A percentile compares a stretch with the other conserved stretches of the same genome.
These are phyloP conservation scores for Diaporthe citriasiana DNA, from an alignment of 2,329 filamentous ascomycete genomes.

Conservation along the genomic window DNA sequence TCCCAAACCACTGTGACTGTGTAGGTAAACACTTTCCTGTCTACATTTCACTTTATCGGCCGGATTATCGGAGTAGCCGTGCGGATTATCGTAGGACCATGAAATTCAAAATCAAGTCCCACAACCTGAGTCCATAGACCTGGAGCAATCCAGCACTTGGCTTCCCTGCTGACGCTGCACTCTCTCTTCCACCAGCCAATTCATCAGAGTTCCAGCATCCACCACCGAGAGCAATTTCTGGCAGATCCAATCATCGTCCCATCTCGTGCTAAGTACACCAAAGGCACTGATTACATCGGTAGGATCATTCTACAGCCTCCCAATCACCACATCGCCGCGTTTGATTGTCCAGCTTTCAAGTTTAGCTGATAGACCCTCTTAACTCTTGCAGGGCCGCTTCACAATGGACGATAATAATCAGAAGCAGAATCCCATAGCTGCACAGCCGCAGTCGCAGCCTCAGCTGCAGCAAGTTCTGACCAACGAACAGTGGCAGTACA, in stretches of 20 bases:
- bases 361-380: background rate
- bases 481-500: background rate
- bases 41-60: background rate
- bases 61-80: background rate
- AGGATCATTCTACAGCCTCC: background rate
- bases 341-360: fast-evolving
- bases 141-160: background rate
- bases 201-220: background rate
- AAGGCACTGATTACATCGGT: no score
- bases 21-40: background rate
- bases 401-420: background rate
- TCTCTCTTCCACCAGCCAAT: background rate
- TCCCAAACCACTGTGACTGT: background rate
- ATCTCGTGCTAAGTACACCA: background rate
- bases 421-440: background rate
- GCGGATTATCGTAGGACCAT: no score
- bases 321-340: background rate
- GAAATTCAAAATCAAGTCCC: no score
- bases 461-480: background rate
- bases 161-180: background rate
- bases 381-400: background rate
- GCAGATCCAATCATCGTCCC: background rate
- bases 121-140: background rate
- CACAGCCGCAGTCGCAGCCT: background rate
- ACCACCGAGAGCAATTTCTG: no score